These are phyloP conservation scores for Podaxis pistillaris DNA, from an alignment of 768 basidiomycete species.

Conservation along the genomic window DNA sequence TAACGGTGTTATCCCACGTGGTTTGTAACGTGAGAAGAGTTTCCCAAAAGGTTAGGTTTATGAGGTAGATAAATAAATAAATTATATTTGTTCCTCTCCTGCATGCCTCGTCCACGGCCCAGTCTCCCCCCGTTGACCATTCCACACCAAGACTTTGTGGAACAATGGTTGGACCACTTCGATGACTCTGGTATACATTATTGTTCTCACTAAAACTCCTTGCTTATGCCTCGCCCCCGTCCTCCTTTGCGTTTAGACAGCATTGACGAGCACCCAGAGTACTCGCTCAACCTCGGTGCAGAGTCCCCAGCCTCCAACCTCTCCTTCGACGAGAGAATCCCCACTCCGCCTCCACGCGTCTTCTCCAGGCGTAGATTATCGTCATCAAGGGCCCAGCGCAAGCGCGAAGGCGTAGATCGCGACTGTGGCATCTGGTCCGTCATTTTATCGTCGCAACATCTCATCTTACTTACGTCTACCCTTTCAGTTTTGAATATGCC, in stretches of 20 bases:
- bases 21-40: too few species aligned
- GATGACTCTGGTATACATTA: background rate
- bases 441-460: background rate
- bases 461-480: background rate
- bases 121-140: constrained; percentile 3
- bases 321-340: background rate
- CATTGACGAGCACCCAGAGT: constrained; percentile 27
- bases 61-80: background rate
- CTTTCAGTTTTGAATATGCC: constrained; percentile 29
- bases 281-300: constrained; percentile 25
- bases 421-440: constrained; percentile 15
- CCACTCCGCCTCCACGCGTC: background rate
- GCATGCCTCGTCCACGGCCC: constrained; percentile 10
- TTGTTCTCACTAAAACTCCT: background rate
- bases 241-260: constrained; percentile 16
- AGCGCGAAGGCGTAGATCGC: background rate
- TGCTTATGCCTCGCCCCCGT: constrained; percentile 1
- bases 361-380: background rate
- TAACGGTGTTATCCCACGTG: too few species aligned
- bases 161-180: constrained; percentile 12
- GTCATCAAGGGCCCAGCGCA: background rate
- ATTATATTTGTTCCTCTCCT: background rate
- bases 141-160: background rate
- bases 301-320: constrained; percentile 20
- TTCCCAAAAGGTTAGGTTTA: too few species aligned